Percentiles rank a stretch among this genome's conserved stretches.
phyloP scores from a whole-genome alignment of 164 flowering plant genomes.

The Saururus chinensis region DNA sequence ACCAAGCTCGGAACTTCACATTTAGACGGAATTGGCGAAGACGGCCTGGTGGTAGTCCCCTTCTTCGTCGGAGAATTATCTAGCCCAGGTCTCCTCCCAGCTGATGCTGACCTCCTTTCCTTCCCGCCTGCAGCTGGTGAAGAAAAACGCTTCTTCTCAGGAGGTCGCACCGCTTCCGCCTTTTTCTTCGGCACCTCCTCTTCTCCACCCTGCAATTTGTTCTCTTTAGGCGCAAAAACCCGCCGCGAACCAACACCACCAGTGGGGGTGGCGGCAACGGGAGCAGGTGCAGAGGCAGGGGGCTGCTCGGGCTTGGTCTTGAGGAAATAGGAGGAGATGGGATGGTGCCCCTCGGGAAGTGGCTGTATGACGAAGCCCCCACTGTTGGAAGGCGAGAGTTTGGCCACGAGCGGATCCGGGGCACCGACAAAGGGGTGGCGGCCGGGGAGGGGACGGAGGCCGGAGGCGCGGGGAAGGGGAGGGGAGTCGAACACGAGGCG shows the following conservation, averaged over 20 bases:
- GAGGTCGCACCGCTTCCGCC: neutral
- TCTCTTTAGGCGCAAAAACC: constrained; percentile 25
- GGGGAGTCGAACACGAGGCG: constrained; percentile 55
- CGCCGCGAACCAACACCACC: constrained; percentile 18
- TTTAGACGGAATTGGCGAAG: constrained; percentile 85
- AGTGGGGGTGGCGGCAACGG: neutral
- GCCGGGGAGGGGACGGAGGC: constrained; percentile 72
- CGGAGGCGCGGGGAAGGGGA: constrained; percentile 58
- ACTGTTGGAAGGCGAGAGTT: constrained; percentile 38
- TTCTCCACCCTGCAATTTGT: constrained; percentile 12
- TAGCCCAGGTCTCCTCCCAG: constrained; percentile 36
- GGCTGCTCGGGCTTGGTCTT: constrained; percentile 9
- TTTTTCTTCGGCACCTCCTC: constrained; percentile 1
- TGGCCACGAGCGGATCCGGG: constrained; percentile 64
- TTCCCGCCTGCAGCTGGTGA: constrained; percentile 30
- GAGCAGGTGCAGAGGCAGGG: neutral
- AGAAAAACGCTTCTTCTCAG: constrained; percentile 39
- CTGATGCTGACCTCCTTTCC: constrained; percentile 37
- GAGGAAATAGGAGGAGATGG: constrained; percentile 34
- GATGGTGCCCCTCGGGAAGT: constrained; percentile 43
- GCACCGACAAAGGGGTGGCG: constrained; percentile 64
- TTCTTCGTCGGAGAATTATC: constrained; percentile 64
- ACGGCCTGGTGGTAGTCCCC: constrained; percentile 30
- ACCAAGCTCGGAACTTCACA: constrained; percentile 79
- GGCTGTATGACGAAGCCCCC: constrained; percentile 79